Evolutionary conservation across 2,329 filamentous ascomycete genomes (phyloP).

Genomic region (Aspergillus eucalypticola): DNA sequence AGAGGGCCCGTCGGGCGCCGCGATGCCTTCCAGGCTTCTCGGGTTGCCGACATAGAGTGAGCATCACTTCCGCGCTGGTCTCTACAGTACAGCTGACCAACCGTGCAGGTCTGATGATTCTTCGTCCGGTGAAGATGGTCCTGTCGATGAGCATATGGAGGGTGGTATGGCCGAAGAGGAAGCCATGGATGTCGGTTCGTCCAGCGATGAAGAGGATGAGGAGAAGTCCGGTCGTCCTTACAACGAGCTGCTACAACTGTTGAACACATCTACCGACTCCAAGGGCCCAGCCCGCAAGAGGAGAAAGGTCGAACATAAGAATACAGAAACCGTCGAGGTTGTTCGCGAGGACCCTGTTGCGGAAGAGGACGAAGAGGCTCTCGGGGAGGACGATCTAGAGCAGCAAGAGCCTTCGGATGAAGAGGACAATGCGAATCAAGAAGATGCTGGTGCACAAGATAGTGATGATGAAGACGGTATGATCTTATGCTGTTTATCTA

Average conservation of each 20-base stretch:
- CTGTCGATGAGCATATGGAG: conserved; percentile 47
- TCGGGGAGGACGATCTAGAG: conserved; percentile 48
- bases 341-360: conserved; percentile 21
- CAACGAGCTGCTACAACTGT: conserved; percentile 57
- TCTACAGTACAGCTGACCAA: conserved; percentile 10
- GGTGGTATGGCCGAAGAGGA: conserved; percentile 45
- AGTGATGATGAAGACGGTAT: conserved; percentile 42
- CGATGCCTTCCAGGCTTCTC: conserved; percentile 39
- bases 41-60: conserved; percentile 42
- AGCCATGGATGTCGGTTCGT: conserved; percentile 36
- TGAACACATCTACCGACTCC: conserved; percentile 46
- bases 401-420: conserved; percentile 52
- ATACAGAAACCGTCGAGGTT: conserved; percentile 30
- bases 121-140: conserved; percentile 26
- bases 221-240: conserved; percentile 50
- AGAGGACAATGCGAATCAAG: conserved; percentile 41
- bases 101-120: conserved; percentile 30
- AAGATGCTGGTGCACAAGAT: conserved; percentile 28
- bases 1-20: conserved; percentile 23
- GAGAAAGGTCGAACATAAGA: conserved; percentile 51
- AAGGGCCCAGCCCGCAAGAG: conserved; percentile 53
- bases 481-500: background rate
- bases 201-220: conserved; percentile 48
- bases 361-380: conserved; percentile 29
- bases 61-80: conserved; percentile 14